Conservation (phyloP, 163 green algal species). For the Chlorella variabilis region DNA sequence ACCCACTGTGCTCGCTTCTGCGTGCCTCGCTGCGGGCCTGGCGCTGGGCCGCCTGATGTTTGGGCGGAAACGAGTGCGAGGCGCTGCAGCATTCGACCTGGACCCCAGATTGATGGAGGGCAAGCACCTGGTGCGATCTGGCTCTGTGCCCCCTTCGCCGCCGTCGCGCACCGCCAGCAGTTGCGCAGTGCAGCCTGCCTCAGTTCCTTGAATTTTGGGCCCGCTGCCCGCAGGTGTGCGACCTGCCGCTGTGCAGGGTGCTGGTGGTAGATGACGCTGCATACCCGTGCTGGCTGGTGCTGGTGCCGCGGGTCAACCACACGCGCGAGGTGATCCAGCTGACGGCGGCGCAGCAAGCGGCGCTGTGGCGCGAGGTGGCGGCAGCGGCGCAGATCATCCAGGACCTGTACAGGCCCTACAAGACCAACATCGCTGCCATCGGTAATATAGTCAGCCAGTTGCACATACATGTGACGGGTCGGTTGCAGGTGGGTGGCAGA, state of each 20-base stretch:
- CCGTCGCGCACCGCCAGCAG: neutral
- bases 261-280: slow-evolving; percentile 46
- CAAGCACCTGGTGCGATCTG: neutral
- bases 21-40: slow-evolving; percentile 12
- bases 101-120: slow-evolving; percentile 16
- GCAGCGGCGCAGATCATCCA: slow-evolving; percentile 17
- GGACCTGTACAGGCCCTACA: slow-evolving; percentile 36
- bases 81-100: slow-evolving; percentile 1
- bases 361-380: slow-evolving; percentile 45
- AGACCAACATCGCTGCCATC: slow-evolving; percentile 49
- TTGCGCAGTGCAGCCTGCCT: neutral
- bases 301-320: slow-evolving; percentile 19
- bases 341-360: slow-evolving; percentile 13
- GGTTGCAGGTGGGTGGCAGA: slow-evolving; percentile 32
- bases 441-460: slow-evolving; percentile 51
- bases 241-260: slow-evolving; percentile 41
- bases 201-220: neutral
- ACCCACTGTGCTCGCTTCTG: neutral
- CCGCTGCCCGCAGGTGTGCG: slow-evolving; percentile 27
- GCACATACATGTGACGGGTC: slow-evolving; percentile 57
- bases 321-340: slow-evolving; percentile 42
- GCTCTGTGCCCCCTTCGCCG: neutral
- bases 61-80: neutral
- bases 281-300: slow-evolving; percentile 47
- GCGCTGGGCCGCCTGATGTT: slow-evolving; percentile 3